Evolutionary conservation across 495 filamentous ascomycete species (phyloP), one percentile per base, ranked within the genome.

Genomic region (Tuber umbilicatum): DNA sequence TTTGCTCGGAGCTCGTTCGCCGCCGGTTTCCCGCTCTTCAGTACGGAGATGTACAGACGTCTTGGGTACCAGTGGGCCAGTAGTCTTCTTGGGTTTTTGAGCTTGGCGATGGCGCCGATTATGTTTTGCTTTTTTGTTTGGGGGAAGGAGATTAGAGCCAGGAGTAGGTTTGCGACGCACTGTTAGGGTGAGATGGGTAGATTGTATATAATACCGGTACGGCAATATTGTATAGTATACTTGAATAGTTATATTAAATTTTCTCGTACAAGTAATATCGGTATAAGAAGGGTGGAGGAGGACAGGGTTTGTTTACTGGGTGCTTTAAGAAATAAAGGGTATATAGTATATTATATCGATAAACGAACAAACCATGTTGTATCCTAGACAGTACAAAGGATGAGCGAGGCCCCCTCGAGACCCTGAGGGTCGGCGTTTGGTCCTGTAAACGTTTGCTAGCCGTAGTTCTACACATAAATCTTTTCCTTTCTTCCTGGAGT

Each of bases 1-100:
- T 93, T 97, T 83, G 87, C 91, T 69, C 87, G 95, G 73, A 92
- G 91, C 73, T 87, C 84, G 74, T 97, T 97, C 86, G 94, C 90
- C 75, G 94, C 93, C 81, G 89, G 89, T 78, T 94, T 90, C 77
- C 87, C 90, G 38, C 83, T 92, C 38, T 92, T 93, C 83, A 89
- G 89, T 17, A 86, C 67, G 6, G 64, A 69, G n/a, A 27, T 93
- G 87, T 94, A 93, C 77, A 83, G 89, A 43, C 86, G 84, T 27
- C 85, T 93, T 17, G 90, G 89, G 19, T 90, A 87, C 74, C 90
- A 92, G 77, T 93, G 91, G 91, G 91, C 90, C 17, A 89, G 89
- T 2, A 88, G 87, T 5, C 83, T 93, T 50, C 82, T 93, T 37
- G 91, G 86, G 7, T 91, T 92, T 79, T 80, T 93, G n/a, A 90